Evolutionary conservation across 2,329 filamentous ascomycete genomes (phyloP), one percentile per base, ranked within the genome.

Genomic region (Ciborinia camelliae): DNA sequence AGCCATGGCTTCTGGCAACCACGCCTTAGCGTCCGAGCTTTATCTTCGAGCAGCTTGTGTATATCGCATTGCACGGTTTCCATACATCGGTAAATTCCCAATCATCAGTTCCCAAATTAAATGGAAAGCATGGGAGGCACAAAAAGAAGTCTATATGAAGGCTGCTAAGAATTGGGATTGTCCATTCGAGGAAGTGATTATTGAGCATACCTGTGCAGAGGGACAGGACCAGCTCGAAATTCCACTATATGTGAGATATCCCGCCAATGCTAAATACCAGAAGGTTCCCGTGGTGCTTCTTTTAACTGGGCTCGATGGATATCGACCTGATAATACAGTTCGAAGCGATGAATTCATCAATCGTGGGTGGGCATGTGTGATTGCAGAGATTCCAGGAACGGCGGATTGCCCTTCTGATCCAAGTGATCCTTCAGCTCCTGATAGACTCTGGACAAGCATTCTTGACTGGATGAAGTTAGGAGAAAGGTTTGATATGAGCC

Each of bases 11-110:
- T 74, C 77, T 2, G 82, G 81, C 35, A 79, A 87, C 64, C 74
- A 73, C 5, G 78, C 80, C 47, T 80, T 80, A 50, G 87, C 89
- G 0, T 84, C 82, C 4, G 82, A 83, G 43, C 79, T 89, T 23
- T 90, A 87, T 75, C 80, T 90, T n/a, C 85, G 89, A 28, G 87
- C 87, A 6, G 89, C 88, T 28, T 86, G 87, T 32, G 81, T 92
- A n/a, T 88, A 90, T 75, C 83, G 90, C 61, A 91, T 92, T 69
- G 82, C 87, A 0, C 82, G 90, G 20, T 92, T 92, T 72, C 89
- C 90, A 4, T 82, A 83, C 69, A 78, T 83, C 68, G 75, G 77
- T 3, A 68, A 73, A 4, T 78, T 75, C 58, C 79, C 81, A 0
- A 59, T 66, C 2, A 67, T 78, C 48, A 79, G 71, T 69, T 77